Percentiles rank a stretch among this genome's conserved stretches.
These are phyloP conservation scores for Exophiala mesophila DNA, from an alignment of 2,329 filamentous ascomycete species.

Conservation along the genomic window DNA sequence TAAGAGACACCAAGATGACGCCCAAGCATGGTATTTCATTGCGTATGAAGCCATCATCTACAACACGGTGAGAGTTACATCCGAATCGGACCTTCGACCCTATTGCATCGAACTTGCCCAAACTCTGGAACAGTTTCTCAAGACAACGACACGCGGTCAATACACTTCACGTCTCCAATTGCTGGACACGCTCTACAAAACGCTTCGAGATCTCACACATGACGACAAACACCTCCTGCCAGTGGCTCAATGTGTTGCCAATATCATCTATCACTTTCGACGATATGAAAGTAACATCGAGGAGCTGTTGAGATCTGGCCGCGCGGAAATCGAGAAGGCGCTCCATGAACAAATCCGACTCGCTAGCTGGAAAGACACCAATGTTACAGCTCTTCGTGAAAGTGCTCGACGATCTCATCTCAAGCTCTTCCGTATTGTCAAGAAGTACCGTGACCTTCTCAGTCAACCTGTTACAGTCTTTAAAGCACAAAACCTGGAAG, in stretches of 20 bases:
- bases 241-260: slow-evolving; percentile 62
- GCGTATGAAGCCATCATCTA: slow-evolving; percentile 86
- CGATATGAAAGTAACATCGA: slow-evolving; percentile 64
- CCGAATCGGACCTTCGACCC: slow-evolving; percentile 53
- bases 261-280: slow-evolving; percentile 71
- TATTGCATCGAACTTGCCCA: slow-evolving; percentile 58
- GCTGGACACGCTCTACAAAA: slow-evolving; percentile 56
- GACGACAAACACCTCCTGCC: slow-evolving; percentile 56
- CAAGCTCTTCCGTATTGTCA: slow-evolving; percentile 84
- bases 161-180: slow-evolving; percentile 68
- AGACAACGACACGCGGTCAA: slow-evolving; percentile 73
- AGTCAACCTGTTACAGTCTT: slow-evolving; percentile 68
- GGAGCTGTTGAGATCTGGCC: slow-evolving; percentile 62
- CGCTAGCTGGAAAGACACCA: slow-evolving; percentile 97
- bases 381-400: slow-evolving; percentile 81
- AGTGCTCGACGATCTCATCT: slow-evolving; percentile 86
- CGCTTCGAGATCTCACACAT: slow-evolving; percentile 57
- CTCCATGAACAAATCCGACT: slow-evolving; percentile 90
- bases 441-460: slow-evolving; percentile 79
- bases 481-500: slow-evolving; percentile 30
- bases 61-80: slow-evolving; percentile 63
- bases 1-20: slow-evolving; percentile 68
- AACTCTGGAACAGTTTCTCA: slow-evolving; percentile 74
- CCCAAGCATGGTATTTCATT: slow-evolving; percentile 92
- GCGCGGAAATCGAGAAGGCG: slow-evolving; percentile 74